A percentile compares a stretch with the other conserved stretches of the same genome.
Conservation (phyloP, 345 rosid genomes). For the Camelina laxa region DNA sequence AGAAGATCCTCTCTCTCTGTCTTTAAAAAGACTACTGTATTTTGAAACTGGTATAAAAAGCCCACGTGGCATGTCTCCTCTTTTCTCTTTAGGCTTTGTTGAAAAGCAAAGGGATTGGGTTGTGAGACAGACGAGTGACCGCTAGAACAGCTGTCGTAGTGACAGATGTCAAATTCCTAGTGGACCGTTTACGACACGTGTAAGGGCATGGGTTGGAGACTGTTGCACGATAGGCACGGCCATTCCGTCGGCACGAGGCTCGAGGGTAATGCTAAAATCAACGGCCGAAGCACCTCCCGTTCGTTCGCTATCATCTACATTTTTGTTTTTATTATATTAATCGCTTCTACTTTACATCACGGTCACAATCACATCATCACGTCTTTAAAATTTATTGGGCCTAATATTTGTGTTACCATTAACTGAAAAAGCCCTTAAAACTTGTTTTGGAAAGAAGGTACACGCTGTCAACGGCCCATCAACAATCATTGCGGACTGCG, state of each 20-base stretch:
- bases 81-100: too few species aligned
- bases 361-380: neutral
- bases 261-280: neutral
- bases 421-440: neutral
- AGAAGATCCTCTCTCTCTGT: neutral
- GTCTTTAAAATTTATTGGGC: slow-evolving; percentile 18
- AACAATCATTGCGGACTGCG: too few species aligned
- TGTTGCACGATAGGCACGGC: slow-evolving; percentile 20
- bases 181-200: slow-evolving; percentile 33
- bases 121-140: slow-evolving; percentile 15
- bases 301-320: neutral
- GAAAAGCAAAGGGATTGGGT: slow-evolving; percentile 11
- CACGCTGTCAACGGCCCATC: neutral
- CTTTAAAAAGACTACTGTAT: neutral
- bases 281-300: neutral
- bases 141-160: neutral
- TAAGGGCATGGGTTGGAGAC: slow-evolving; percentile 29
- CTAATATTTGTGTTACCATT: too few species aligned
- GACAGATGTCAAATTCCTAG: neutral
- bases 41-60: neutral
- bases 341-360: neutral
- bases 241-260: slow-evolving; percentile 32
- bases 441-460: neutral
- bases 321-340: neutral
- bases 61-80: slow-evolving; percentile 25